Conservation (phyloP, 805 yeast genomes). For the Saturnispora dispora region DNA sequence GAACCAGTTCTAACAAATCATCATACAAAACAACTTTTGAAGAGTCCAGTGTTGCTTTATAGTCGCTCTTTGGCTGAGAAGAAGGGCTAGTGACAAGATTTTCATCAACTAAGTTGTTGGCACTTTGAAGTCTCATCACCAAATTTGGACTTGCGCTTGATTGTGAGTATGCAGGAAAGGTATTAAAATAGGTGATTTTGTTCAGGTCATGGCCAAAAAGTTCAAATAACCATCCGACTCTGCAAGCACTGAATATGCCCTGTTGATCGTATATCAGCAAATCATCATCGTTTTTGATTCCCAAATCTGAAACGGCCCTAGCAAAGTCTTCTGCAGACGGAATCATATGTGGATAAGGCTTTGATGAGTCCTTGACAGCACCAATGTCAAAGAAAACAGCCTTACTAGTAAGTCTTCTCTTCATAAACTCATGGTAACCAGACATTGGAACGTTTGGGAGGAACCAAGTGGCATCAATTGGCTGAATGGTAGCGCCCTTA, state of each 20-base stretch:
- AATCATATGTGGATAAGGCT: conserved; percentile 85
- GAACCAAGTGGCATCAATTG: conserved; percentile 89
- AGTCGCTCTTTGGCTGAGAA: conserved; percentile 21
- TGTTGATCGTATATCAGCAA: conserved; percentile 77
- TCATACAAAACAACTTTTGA: conserved; percentile 58
- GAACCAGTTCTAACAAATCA: conserved; percentile 51
- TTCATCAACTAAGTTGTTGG: conserved; percentile 19
- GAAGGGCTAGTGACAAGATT: conserved; percentile 17
- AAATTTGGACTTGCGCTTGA: conserved; percentile 20
- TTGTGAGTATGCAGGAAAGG: conserved; percentile 35
- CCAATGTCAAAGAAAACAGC: conserved; percentile 78
- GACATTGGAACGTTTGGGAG: conserved; percentile 65
- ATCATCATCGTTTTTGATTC: conserved; percentile 45
- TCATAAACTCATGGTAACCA: conserved; percentile 48
- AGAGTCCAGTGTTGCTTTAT: conserved; percentile 30
- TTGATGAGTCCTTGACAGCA: conserved; percentile 45
- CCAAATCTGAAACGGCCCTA: conserved; percentile 42
- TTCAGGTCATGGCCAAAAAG: conserved; percentile 59
- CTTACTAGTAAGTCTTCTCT: conserved; percentile 48
- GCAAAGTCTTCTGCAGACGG: conserved; percentile 56
- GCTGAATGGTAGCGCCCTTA: conserved; percentile 26
- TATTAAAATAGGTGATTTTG: conserved; percentile 60
- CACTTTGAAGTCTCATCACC: conserved; percentile 16
- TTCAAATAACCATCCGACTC: conserved; percentile 86
- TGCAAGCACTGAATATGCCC: conserved; percentile 81